A percentile compares a stretch with the other conserved stretches of the same genome.
Conservation (phyloP, 2,329 filamentous ascomycete genomes). For the Leptographium wingfieldii region DNA sequence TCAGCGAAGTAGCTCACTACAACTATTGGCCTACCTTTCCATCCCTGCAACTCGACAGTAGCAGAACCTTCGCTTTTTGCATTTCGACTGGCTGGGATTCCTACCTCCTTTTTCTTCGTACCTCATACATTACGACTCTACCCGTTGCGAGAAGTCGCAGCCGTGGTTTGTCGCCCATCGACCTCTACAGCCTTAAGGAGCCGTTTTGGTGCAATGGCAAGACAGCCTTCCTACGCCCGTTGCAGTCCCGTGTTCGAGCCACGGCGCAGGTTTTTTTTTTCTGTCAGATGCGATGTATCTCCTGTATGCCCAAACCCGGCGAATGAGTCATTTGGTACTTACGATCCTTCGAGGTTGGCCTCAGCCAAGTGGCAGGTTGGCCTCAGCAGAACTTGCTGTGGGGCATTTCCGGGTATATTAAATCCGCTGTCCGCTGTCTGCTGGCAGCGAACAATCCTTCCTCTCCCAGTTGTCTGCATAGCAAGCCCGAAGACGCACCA, state of each 20-base stretch:
- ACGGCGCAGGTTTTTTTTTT: background rate
- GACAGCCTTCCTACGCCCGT: background rate
- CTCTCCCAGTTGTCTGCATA: background rate
- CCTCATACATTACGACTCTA: no score
- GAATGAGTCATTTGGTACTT: background rate
- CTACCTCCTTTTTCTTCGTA: no score
- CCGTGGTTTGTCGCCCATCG: background rate
- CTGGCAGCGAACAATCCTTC: background rate
- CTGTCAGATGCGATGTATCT: background rate
- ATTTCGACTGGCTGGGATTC: background rate
- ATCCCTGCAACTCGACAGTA: no score
- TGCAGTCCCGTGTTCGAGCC: background rate
- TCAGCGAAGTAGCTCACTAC: background rate
- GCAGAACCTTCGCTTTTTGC: background rate
- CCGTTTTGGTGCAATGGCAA: background rate
- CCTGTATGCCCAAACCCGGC: background rate
- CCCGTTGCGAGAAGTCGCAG: background rate
- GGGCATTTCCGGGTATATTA: background rate
- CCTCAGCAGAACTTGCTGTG: background rate
- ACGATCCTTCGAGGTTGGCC: background rate
- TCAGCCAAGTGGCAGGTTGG: background rate
- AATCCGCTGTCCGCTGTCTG: background rate
- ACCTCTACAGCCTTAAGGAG: background rate
- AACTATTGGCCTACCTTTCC: no score
- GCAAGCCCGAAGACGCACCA: background rate